A percentile compares a stretch with the other conserved stretches of the same genome.
phyloP scores from a whole-genome alignment of 169 alveolate genomes.

The Theileria orientalis region DNA sequence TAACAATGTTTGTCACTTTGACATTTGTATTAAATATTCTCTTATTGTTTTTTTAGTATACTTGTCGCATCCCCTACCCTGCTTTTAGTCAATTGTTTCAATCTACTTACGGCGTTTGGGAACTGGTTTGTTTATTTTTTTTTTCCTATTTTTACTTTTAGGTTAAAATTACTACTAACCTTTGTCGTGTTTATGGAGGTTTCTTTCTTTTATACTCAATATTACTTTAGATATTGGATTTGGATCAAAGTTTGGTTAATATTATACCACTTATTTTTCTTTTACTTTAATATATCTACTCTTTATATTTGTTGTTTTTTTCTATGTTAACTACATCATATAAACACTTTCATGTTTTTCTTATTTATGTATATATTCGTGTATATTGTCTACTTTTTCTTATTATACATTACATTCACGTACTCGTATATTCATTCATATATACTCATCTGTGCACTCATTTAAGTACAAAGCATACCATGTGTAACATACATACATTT shows the following conservation, averaged over 20 bases:
- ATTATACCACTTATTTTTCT: neutral
- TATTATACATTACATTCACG: neutral
- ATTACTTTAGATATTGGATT: conserved; percentile 48
- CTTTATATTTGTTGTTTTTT: too few species aligned
- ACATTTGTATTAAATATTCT: conserved; percentile 16
- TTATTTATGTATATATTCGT: neutral
- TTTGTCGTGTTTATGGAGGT: conserved; percentile 76
- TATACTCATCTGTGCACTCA: too few species aligned
- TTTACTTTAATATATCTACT: too few species aligned
- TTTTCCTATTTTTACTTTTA: conserved; percentile 19
- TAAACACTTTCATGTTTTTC: neutral
- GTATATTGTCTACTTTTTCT: neutral
- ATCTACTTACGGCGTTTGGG: conserved; percentile 83
- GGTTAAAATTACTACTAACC: conserved; percentile 69
- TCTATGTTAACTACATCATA: neutral
- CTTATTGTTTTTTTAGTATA: conserved; percentile 58
- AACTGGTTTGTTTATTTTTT: conserved; percentile 66
- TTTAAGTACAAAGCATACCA: neutral
- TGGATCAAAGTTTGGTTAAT: conserved; percentile 45
- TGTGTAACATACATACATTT: neutral
- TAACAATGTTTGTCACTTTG: neutral
- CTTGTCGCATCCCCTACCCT: conserved; percentile 84
- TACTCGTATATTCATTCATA: neutral
- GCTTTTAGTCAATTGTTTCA: conserved; percentile 79
- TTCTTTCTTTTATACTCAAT: neutral